phyloP scores from a whole-genome alignment of 1,139 yeast genomes.

The Komagataea norvegica region DNA sequence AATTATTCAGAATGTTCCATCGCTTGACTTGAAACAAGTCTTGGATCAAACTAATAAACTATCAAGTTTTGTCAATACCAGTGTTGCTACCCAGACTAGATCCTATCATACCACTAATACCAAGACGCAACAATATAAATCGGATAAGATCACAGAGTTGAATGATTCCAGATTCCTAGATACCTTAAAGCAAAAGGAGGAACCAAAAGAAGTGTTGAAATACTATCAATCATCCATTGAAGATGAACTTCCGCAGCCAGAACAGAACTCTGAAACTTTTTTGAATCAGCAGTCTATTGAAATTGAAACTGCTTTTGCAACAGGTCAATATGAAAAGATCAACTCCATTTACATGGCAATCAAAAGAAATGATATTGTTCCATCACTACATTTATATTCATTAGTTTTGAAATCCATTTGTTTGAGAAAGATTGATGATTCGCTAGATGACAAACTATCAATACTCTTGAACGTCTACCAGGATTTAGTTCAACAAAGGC shows the following conservation, averaged over 20 bases:
- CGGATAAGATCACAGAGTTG: slow-evolving; percentile 6
- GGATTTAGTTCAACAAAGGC: slow-evolving; percentile 46
- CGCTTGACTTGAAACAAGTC: slow-evolving; percentile 7
- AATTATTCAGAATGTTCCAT: slow-evolving; percentile 7
- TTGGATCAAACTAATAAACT: slow-evolving; percentile 4
- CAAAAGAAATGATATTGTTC: slow-evolving; percentile 34
- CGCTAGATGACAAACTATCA: slow-evolving; percentile 47
- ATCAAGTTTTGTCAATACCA: slow-evolving; percentile 1
- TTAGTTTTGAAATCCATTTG: slow-evolving; percentile 32
- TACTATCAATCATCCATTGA: slow-evolving; percentile 9
- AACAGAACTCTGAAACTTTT: slow-evolving; percentile 21
- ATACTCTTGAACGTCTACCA: slow-evolving; percentile 62
- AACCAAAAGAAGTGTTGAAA: slow-evolving; percentile 10
- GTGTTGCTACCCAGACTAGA: slow-evolving; percentile 5
- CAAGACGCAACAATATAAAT: slow-evolving; percentile 2
- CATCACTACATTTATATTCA: slow-evolving; percentile 31
- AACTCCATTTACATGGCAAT: slow-evolving; percentile 35
- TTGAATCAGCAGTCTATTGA: slow-evolving; percentile 16
- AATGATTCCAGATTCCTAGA: slow-evolving; percentile 4
- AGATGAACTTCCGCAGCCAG: slow-evolving; percentile 13
- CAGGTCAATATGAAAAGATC: slow-evolving; percentile 30
- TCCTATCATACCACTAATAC: slow-evolving; percentile 5
- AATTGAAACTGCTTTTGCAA: slow-evolving; percentile 15
- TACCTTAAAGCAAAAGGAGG: slow-evolving; percentile 7
- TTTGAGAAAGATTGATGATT: slow-evolving; percentile 33